Evolutionary conservation across 1,284 basidiomycete species (phyloP).

Genomic region (Entoloma clypeatum): DNA sequence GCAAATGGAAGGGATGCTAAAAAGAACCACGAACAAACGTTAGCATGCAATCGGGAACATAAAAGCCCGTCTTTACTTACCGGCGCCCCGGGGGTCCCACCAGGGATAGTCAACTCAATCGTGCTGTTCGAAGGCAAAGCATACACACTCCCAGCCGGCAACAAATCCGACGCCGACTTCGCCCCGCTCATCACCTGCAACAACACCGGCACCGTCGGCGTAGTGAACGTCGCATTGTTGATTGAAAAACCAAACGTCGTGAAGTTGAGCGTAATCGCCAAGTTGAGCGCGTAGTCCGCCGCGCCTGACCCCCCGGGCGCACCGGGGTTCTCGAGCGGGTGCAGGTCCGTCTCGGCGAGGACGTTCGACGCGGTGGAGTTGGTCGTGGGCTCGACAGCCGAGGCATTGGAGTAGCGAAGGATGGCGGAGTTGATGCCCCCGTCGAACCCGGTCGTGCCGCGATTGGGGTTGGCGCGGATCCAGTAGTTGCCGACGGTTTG

Average conservation of each 20-base stretch:
- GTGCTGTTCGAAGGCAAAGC: slow-evolving; percentile 40
- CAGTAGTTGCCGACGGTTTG: slow-evolving; percentile 36
- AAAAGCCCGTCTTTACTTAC: too few species aligned
- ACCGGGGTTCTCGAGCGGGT: slow-evolving; percentile 33
- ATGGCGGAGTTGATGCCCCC: slow-evolving; percentile 34
- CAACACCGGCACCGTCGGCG: slow-evolving; percentile 41
- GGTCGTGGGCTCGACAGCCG: slow-evolving; percentile 38
- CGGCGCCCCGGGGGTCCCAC: slow-evolving; percentile 26
- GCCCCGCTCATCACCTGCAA: slow-evolving; percentile 50
- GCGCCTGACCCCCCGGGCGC: slow-evolving; percentile 37
- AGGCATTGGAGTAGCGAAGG: slow-evolving; percentile 36
- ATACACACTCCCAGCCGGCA: slow-evolving; percentile 43
- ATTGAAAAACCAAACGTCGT: slow-evolving; percentile 27
- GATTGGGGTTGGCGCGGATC: slow-evolving; percentile 35
- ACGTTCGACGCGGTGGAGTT: slow-evolving; percentile 23
- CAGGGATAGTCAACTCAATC: slow-evolving; percentile 41
- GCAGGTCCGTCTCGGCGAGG: slow-evolving; percentile 34
- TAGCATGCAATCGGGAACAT: too few species aligned
- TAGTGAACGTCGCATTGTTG: slow-evolving; percentile 31
- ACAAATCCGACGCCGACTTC: slow-evolving; percentile 35
- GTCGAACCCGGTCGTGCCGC: slow-evolving; percentile 25
- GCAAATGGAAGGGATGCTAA: slow-evolving; percentile 42
- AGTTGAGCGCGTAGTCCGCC: slow-evolving; percentile 36
- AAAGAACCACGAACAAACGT: too few species aligned
- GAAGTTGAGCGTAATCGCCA: slow-evolving; percentile 28